Percentiles rank a stretch among this genome's conserved stretches.
Conservation (phyloP, 2,329 filamentous ascomycete species). For the Lachnellula cervina region DNA sequence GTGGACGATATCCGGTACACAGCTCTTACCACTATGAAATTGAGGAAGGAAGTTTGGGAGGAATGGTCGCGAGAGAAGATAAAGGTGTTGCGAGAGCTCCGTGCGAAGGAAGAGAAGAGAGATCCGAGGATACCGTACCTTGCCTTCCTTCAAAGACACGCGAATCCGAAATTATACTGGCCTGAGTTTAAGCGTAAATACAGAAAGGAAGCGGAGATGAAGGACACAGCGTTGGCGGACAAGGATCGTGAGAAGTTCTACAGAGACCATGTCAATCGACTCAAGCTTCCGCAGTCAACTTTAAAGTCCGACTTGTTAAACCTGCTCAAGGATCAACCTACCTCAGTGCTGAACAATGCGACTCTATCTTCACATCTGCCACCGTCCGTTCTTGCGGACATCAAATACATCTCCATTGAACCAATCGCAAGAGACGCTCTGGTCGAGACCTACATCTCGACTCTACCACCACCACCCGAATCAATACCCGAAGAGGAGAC, state of each 20-base stretch:
- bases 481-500: conserved; percentile 42
- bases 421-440: conserved; percentile 57
- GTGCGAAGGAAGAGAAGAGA: conserved; percentile 70
- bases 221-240: conserved; percentile 63
- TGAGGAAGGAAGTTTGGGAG: conserved; percentile 76
- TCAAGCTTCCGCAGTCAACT: conserved; percentile 61
- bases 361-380: conserved; percentile 57
- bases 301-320: conserved; percentile 65
- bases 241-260: conserved; percentile 78
- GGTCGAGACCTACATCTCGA: conserved; percentile 61
- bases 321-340: conserved; percentile 58
- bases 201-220: conserved; percentile 76
- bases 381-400: conserved; percentile 56
- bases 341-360: conserved; percentile 53
- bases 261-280: conserved; percentile 63
- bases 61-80: conserved; percentile 79
- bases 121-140: conserved; percentile 83
- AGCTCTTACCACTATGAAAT: conserved; percentile 72
- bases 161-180: conserved; percentile 93
- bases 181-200: conserved; percentile 92
- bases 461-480: conserved; percentile 54
- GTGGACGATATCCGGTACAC: conserved; percentile 86
- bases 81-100: conserved; percentile 63
- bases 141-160: conserved; percentile 72
- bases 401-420: conserved; percentile 66